Evolutionary conservation across 768 basidiomycete species (phyloP).

Genomic region (Pulveroboletus sp.): DNA sequence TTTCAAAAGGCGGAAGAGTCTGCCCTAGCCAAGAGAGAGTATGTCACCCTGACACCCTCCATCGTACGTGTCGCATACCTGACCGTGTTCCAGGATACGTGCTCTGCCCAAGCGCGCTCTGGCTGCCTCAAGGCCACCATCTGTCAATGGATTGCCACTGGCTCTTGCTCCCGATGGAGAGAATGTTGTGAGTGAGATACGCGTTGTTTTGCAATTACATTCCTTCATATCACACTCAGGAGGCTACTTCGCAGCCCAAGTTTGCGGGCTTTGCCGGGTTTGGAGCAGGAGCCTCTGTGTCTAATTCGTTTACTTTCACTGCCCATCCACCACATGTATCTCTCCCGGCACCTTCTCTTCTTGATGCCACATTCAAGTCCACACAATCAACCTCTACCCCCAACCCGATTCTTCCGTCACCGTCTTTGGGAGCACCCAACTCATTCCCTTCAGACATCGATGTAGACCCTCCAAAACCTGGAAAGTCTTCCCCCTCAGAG

Average conservation of each 20-base stretch:
- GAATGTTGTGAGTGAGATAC: conserved; percentile 24
- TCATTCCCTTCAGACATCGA: conserved; percentile 27
- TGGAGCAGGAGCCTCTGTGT: conserved; percentile 31
- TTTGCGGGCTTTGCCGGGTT: conserved; percentile 53
- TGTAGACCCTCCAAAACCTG: conserved; percentile 10
- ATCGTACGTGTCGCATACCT: background rate
- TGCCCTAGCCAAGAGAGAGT: conserved; percentile 54
- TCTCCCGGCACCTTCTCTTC: conserved; percentile 7
- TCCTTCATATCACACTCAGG: conserved; percentile 16
- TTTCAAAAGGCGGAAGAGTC: conserved; percentile 61
- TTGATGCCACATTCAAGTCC: conserved; percentile 9
- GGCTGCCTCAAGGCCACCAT: conserved; percentile 17
- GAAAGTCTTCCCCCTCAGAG: conserved; percentile 19
- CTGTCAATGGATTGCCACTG: conserved; percentile 25
- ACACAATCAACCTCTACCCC: conserved; percentile 12
- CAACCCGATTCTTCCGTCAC: conserved; percentile 23
- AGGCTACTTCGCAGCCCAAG: conserved; percentile 36
- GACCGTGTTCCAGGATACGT: conserved; percentile 48
- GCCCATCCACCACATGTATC: conserved; percentile 22
- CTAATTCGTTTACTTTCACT: conserved; percentile 39
- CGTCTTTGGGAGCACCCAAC: conserved; percentile 1
- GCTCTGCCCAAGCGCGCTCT: conserved; percentile 53
- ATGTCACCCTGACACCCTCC: conserved; percentile 21
- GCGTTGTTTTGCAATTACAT: conserved; percentile 7
- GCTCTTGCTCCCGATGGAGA: conserved; percentile 18